Percentiles rank a stretch among this genome's conserved stretches.
These are phyloP conservation scores for Hevea brasiliensis DNA, from an alignment of 345 rosid species.

Conservation along the genomic window DNA sequence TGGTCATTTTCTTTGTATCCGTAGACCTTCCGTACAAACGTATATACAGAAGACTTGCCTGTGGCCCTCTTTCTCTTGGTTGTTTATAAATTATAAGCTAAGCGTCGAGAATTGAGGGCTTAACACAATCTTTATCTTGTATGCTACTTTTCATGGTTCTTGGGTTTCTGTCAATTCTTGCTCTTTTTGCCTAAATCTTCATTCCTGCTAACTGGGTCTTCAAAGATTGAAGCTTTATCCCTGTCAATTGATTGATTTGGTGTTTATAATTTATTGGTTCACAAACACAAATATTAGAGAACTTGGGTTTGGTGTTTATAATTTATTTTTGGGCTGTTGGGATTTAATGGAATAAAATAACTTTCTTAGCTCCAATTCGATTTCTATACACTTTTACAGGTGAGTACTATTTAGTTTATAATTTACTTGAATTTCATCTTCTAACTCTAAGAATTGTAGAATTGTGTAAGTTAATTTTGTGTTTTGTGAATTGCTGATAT, in stretches of 20 bases:
- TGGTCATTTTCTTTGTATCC: neutral
- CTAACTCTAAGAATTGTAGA: neutral
- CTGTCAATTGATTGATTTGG: neutral
- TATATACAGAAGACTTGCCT: neutral
- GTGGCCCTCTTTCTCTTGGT: neutral
- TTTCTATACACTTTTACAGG: neutral
- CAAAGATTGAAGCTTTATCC: neutral
- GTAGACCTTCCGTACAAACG: too few relatives aligned
- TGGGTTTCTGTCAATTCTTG: neutral
- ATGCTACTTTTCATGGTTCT: neutral
- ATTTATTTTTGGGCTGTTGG: slow-evolving; percentile 7
- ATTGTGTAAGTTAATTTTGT: slow-evolving; percentile 1
- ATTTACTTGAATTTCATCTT: neutral
- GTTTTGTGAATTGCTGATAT: neutral
- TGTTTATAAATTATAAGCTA: neutral
- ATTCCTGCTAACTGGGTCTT: neutral
- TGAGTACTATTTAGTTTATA: neutral
- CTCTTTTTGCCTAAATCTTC: neutral
- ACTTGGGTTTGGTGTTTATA: neutral
- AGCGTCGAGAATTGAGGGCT: neutral
- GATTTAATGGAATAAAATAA: neutral
- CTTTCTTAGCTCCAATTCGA: neutral
- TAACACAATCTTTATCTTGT: neutral
- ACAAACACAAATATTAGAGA: neutral
- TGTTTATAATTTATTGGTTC: neutral